A percentile compares a stretch with the other conserved stretches of the same genome.
These are phyloP conservation scores for Lodderomyces elongisporus DNA, from an alignment of 1,139 yeast species.

Conservation along the genomic window DNA sequence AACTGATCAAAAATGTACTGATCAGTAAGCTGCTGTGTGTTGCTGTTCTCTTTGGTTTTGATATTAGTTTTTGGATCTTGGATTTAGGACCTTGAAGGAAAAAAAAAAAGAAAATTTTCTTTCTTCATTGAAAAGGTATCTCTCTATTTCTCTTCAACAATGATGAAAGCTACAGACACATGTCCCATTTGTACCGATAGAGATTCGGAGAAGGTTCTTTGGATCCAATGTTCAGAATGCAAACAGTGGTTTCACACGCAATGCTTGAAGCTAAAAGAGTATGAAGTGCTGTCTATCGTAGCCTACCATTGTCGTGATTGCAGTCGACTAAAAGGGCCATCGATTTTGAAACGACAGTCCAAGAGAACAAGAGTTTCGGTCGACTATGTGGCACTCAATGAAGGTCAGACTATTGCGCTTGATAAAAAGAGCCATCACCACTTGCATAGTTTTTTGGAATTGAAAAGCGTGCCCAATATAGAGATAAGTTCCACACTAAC, in stretches of 20 bases:
- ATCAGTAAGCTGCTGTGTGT: too few species aligned
- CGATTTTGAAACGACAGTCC: slow-evolving; percentile 51
- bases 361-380: slow-evolving; percentile 49
- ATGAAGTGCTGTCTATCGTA: slow-evolving; percentile 36
- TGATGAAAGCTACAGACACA: slow-evolving; percentile 9
- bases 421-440: slow-evolving; percentile 62
- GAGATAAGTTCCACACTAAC: slow-evolving; percentile 26
- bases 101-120: too few species aligned
- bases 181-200: slow-evolving; percentile 18
- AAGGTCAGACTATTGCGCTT: slow-evolving; percentile 62
- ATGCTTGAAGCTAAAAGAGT: slow-evolving; percentile 41
- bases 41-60: too few species aligned
- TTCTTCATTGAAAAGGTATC: too few species aligned
- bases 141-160: too few species aligned
- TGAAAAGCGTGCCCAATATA: slow-evolving; percentile 13
- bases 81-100: too few species aligned
- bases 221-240: slow-evolving; percentile 66
- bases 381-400: slow-evolving; percentile 77
- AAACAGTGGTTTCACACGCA: slow-evolving; percentile 55
- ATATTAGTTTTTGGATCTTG: too few species aligned
- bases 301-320: slow-evolving; percentile 57
- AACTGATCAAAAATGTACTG: too few species aligned
- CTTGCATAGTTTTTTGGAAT: slow-evolving; percentile 32
- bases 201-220: slow-evolving; percentile 18
- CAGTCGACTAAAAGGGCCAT: slow-evolving; percentile 43